phyloP scores from a whole-genome alignment of 2,329 filamentous ascomycete genomes.

The Fusarium pseudonygamai region DNA sequence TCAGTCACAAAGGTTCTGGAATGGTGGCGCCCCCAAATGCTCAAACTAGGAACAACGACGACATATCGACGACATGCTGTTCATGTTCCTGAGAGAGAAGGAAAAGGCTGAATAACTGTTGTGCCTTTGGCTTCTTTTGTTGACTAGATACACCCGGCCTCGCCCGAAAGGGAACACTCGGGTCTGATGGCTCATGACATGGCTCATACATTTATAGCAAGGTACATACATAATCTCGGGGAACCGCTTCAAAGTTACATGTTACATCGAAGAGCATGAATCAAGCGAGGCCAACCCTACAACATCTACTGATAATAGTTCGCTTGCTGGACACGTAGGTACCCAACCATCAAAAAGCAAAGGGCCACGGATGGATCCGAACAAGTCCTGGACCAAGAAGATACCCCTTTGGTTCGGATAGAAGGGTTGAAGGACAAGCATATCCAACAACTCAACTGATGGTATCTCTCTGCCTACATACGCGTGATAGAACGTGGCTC shows the following conservation, averaged over 20 bases:
- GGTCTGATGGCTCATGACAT: constrained; percentile 16
- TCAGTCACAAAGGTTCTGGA: constrained; percentile 15
- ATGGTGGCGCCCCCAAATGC: constrained; percentile 29
- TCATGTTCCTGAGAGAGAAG: not conserved
- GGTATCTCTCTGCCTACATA: constrained; percentile 5
- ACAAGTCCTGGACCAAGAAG: not conserved
- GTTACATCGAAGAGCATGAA: constrained; percentile 13
- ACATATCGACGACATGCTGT: constrained; percentile 2
- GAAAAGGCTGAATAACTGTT: not conserved
- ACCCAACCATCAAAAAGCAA: constrained; percentile 8
- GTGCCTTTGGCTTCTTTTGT: constrained; percentile 24
- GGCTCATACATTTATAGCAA: not conserved
- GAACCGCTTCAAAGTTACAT: constrained; percentile 22
- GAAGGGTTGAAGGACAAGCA: constrained; percentile 34
- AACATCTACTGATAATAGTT: constrained; percentile 6
- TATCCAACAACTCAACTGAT: constrained; percentile 30
- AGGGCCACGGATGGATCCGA: not conserved
- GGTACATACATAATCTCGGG: constrained; percentile 29
- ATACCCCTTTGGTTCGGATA: constrained; percentile 24
- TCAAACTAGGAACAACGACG: constrained; percentile 19
- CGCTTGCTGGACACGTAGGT: constrained; percentile 10
- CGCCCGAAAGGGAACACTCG: constrained; percentile 27
- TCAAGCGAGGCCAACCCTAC: constrained; percentile 28
- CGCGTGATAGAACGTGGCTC: constrained; percentile 20
- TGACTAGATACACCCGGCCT: constrained; percentile 31